Percentiles rank a stretch among this genome's conserved stretches.
phyloP scores from a whole-genome alignment of 345 rosid species.

The Eucalyptus dawsonii region DNA sequence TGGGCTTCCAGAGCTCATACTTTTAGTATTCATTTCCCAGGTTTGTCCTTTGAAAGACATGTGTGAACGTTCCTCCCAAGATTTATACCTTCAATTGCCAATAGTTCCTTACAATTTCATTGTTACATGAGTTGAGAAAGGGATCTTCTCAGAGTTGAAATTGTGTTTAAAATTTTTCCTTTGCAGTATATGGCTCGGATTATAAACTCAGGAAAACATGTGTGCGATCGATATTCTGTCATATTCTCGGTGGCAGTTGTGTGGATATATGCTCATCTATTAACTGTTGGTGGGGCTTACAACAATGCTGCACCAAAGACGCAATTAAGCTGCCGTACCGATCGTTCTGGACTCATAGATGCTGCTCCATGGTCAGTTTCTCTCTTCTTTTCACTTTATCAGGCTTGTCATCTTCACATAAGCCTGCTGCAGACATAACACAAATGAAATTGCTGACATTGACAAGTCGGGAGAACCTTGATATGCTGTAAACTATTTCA shows the following conservation, averaged over 20 bases:
- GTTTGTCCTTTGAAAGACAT: slow-evolving; percentile 11
- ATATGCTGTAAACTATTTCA: not conserved
- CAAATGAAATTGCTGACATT: not conserved
- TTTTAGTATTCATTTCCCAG: slow-evolving; percentile 75
- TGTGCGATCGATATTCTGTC: slow-evolving; percentile 78
- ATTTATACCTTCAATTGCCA: not conserved
- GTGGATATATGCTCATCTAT: slow-evolving; percentile 87
- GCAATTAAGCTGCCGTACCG: slow-evolving; percentile 79
- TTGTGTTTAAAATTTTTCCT: not conserved
- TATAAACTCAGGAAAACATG: slow-evolving; percentile 29
- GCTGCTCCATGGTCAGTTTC: slow-evolving; percentile 81
- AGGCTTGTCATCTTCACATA: not conserved
- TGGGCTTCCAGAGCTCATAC: slow-evolving; percentile 79
- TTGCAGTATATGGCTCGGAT: slow-evolving; percentile 83
- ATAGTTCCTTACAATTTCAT: not conserved
- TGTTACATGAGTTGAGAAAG: not conserved
- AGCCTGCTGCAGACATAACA: not conserved
- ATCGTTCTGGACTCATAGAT: slow-evolving; percentile 80
- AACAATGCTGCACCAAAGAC: slow-evolving; percentile 48
- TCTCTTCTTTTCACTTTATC: not conserved
- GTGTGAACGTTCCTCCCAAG: not conserved
- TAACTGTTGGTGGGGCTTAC: slow-evolving; percentile 94
- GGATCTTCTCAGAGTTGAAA: not conserved
- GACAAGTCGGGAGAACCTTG: not conserved
- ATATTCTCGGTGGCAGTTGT: slow-evolving; percentile 65